These are phyloP conservation scores for Exophiala sp. DNA, from an alignment of 2,329 filamentous ascomycete genomes.

Conservation along the genomic window DNA sequence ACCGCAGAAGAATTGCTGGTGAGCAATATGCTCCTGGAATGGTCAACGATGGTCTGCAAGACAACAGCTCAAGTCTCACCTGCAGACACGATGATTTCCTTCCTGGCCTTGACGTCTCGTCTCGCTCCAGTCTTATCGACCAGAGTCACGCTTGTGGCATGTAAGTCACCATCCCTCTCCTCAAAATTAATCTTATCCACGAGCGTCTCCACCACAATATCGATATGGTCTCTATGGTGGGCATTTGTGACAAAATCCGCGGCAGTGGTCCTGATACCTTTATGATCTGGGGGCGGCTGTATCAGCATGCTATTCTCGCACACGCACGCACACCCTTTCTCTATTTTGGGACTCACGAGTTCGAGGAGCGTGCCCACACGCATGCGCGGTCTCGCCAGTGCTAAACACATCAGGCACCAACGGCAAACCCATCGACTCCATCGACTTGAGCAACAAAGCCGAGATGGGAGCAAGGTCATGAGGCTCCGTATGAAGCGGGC, in stretches of 20 bases:
- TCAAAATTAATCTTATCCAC: conserved; percentile 51
- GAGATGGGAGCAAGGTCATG: conserved; percentile 57
- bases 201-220: conserved; percentile 44
- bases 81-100: conserved; percentile 40
- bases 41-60: not conserved
- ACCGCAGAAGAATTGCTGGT: conserved; percentile 49
- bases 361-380: conserved; percentile 51
- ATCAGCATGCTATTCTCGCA: too few relatives aligned
- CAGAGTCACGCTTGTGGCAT: conserved; percentile 38
- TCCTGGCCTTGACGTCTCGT: conserved; percentile 36
- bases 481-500: conserved; percentile 52
- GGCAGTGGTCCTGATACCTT: conserved; percentile 49
- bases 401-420: conserved; percentile 57
- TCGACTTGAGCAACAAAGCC: conserved; percentile 49
- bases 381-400: conserved; percentile 47
- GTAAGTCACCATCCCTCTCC: conserved; percentile 10
- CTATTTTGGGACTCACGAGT: conserved; percentile 31
- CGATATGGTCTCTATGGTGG: conserved; percentile 43
- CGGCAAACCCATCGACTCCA: conserved; percentile 50
- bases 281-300: conserved; percentile 40
- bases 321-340: too few relatives aligned
- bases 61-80: conserved; percentile 19
- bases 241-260: conserved; percentile 49
- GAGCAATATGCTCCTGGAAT: conserved; percentile 45
- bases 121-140: conserved; percentile 40